Evolutionary conservation across 768 basidiomycete genomes (phyloP), one percentile per base, ranked within the genome.

Genomic region (Exsudoporus frostii): DNA sequence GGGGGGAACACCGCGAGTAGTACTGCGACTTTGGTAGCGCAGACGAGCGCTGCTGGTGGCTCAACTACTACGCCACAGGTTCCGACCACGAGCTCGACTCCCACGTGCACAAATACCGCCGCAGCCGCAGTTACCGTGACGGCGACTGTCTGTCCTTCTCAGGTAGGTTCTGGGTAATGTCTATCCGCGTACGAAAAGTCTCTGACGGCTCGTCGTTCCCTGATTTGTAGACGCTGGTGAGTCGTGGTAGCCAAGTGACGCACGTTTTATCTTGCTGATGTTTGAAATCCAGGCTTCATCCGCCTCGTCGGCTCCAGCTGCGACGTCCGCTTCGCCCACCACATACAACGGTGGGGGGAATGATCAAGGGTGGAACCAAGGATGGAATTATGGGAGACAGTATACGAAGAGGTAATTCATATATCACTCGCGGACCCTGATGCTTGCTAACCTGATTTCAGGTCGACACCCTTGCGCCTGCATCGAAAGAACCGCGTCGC

Each of bases 121-220:
- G 49, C 50, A 0, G 49, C 45, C n/a, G 58, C 65, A 0, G 62
- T 67, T 7, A 65, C 64, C 0, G 51, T 52, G n/a, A 65, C 60
- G 7, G 47, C 53, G 10, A 49, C 48, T 5, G 42, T 19, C 7
- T 61, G 54, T 33, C 53, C 65, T 6, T 37, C 56, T 29, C 56
- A 50, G 36, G 64, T 65, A 47, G 19, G 53, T 42, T 45, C n/a
- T 30, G 1, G 5, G 20, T 32, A 11, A n/a, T 30, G 15, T 30
- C 17, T 22, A 14, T 30, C 14, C 17, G 1, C 20, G 14, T 17
- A 15, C 1, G 43, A 32, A 8, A 19, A 2, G 5, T 27, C 4
- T 41, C 32, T 40, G 30, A 51, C 6, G 11, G 7, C 3, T 30
- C 3, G 40, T 33, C 30, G 37, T n/a, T 34, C 34, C 15, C 17